Evolutionary conservation across 2,329 filamentous ascomycete species (phyloP), one percentile per base, ranked within the genome.

Genomic region (Sporothrix pseudoabietina): DNA sequence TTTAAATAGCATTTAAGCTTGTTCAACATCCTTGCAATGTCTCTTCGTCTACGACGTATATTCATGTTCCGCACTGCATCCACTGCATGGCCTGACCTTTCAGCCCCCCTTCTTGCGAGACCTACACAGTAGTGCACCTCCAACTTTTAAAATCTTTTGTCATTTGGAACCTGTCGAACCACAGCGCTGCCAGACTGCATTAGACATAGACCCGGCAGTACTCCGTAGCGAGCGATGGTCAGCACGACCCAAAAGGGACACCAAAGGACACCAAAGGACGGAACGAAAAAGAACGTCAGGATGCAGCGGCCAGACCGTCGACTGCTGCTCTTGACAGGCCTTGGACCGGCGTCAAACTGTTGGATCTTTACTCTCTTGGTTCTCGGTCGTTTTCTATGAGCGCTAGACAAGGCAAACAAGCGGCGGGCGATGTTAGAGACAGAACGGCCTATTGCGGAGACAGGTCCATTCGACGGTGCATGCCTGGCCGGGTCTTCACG

Each of bases 131-230:
- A 12, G 49, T 54, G 49, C 49, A 54, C 22, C 49, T 54, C 49
- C 49, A 54, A 54, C 26, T 26, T 59, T 55, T 55, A 9, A 3
- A 55, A 5, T 55, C 4, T 55, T 55, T 57, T 26, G 26, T 7
- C 54, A 12, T 26, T 57, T 14, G 35, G 3, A 8, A 3, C 10
- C 59, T 44, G n/a, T 66, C 41, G 9, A 44, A 30, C 19, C 61
- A 66, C 10, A 4, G 7, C 12, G 10, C 41, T 30, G 41, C 63
- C 22, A 30, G 14, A 66, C 39, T 26, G 41, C 63, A 66, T 49
- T 66, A 49, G 41, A 32, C 63, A 26, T 26, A 26, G 26, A 26
- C 26, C 41, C 63, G 63, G 63, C 63, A 32, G 63, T 66, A 66
- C 63, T 66, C 63, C 63, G 63, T 66, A 66, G 63, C 63, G 63